A percentile compares a stretch with the other conserved stretches of the same genome.
phyloP scores from a whole-genome alignment of 306 rosid genomes.

The Acacia crassicarpa region DNA sequence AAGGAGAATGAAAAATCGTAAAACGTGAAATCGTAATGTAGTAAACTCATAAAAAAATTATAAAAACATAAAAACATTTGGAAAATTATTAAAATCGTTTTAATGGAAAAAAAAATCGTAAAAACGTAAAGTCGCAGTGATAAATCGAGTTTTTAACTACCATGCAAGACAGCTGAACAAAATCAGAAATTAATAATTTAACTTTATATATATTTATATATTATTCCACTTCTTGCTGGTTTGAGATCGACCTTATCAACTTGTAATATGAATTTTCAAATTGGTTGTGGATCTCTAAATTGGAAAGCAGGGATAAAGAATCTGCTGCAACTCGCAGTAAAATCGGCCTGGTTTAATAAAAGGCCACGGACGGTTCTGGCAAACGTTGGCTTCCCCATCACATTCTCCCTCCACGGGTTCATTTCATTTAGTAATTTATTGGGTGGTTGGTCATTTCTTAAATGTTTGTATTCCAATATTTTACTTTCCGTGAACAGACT shows the following conservation, averaged over 20 bases:
- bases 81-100: too few relatives aligned
- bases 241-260: neutral
- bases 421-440: slow-evolving; percentile 11
- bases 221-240: neutral
- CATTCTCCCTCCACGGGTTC: slow-evolving; percentile 17
- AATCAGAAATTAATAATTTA: neutral
- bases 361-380: neutral
- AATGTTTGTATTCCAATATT: neutral
- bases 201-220: neutral
- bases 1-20: too few relatives aligned
- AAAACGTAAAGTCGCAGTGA: too few relatives aligned
- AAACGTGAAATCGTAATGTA: too few relatives aligned
- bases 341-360: neutral
- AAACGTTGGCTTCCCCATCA: neutral
- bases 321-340: slow-evolving; percentile 2
- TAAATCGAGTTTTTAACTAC: too few relatives aligned
- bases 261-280: slow-evolving; percentile 1
- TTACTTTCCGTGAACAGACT: neutral
- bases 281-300: slow-evolving; percentile 4
- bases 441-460: neutral
- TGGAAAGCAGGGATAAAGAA: slow-evolving; percentile 1
- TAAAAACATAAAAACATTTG: too few relatives aligned
- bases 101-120: too few relatives aligned
- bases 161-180: too few relatives aligned
- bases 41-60: too few relatives aligned